phyloP scores from a whole-genome alignment of 805 yeast genomes.

The Yamadazyma takamatsuzukensis region DNA sequence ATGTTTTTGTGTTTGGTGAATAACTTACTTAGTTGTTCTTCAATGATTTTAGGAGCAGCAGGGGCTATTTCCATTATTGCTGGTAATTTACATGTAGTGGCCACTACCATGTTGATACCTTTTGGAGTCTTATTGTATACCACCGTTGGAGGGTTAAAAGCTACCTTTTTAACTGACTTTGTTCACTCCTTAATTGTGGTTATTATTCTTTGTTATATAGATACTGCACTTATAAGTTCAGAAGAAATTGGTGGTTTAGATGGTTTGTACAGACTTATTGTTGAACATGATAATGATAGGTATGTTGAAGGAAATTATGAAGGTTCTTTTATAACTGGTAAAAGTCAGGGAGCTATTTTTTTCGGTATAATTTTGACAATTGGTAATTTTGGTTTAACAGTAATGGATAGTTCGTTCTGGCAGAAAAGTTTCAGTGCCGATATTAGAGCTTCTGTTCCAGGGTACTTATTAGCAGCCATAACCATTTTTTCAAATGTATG shows the following conservation, averaged over 20 bases:
- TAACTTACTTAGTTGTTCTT: constrained; percentile 22
- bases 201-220: constrained; percentile 22
- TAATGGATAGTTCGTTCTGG: constrained; percentile 40
- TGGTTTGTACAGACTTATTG: constrained; percentile 21
- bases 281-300: constrained; percentile 16
- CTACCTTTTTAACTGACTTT: constrained; percentile 49
- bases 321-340: constrained; percentile 35
- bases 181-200: constrained; percentile 24
- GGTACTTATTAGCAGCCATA: constrained; percentile 31
- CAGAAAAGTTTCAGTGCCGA: constrained; percentile 37
- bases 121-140: constrained; percentile 46
- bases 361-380: constrained; percentile 32
- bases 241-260: constrained; percentile 26
- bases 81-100: constrained; percentile 24
- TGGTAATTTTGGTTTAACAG: constrained; percentile 36
- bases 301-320: constrained; percentile 28
- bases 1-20: constrained; percentile 22
- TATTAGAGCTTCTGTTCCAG: constrained; percentile 33
- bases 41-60: constrained; percentile 26
- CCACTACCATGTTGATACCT: constrained; percentile 25
- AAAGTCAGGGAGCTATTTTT: constrained; percentile 29
- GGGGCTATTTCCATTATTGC: constrained; percentile 26
- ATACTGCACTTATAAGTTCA: constrained; percentile 23
- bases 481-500: constrained; percentile 30
- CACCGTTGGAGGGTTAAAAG: constrained; percentile 47